Base-by-base conservation (phyloP, 2,329 filamentous ascomycete genomes). In the Endoconidiophora polonica region DNA sequence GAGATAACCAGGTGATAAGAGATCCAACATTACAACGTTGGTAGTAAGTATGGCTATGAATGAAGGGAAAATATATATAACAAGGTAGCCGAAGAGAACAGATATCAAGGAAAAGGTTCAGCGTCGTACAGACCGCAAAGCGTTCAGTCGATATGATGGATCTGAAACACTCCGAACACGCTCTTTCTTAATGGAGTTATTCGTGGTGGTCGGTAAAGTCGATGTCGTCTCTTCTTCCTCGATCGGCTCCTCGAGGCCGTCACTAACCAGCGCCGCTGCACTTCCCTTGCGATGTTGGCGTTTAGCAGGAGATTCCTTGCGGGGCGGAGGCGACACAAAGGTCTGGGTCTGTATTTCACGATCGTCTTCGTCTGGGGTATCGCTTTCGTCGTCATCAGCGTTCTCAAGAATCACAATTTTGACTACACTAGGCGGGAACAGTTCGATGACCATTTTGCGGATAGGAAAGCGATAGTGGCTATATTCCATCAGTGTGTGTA, bases 371-470 rank as follows among this genome's bases (percentile, higher is more conserved):
- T 61, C 64, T 10, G 53, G 58, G 22, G 64, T 64, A 36, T 60
- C 63, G 33, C 60, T 64, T 47, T 86, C 83, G 47, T 83, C 80
- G 18, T 85, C 82, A 7, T 66, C 65, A 14, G 41, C 37, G 26
- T 46, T 50, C 18, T 83, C 82, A 52, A 94, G 79, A 10, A 98
- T 83, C 54, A 95, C 84, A 56, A 78, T 77, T 55, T 87, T 73
- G 65, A 96, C 72, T 41, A 96, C 85, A 53, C 77, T 81, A 65
- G 90, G 91, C 59, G 96, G 90, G 59, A 98, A 98, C 20, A 98
- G 67, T 61, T 96, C 91, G 53, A 96, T 80, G 36, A 94, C 83
- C 65, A 94, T 88, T 43, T 90, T 81, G 54, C 90, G 82, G 24
- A 93, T 83, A 1, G 81, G 82, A 2, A 98, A 73, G 20, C 87